phyloP scores from a whole-genome alignment of 768 basidiomycete species.

The Termitomyces sp. region DNA sequence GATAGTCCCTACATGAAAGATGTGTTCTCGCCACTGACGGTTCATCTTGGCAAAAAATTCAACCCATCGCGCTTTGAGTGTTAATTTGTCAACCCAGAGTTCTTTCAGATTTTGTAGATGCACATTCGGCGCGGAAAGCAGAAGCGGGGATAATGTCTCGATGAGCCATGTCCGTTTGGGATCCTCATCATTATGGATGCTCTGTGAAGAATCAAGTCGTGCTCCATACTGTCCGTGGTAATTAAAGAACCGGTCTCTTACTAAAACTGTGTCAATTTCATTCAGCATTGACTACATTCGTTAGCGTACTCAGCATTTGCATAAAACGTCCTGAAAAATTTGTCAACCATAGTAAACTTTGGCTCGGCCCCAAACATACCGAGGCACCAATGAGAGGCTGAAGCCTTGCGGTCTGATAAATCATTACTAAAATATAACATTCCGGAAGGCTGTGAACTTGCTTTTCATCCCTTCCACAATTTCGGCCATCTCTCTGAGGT shows the following conservation, averaged over 20 bases:
- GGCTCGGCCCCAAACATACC: background rate
- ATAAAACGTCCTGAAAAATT: constrained; percentile 2
- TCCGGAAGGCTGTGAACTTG: background rate
- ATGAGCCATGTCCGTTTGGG: constrained; percentile 36
- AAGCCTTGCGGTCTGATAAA: background rate
- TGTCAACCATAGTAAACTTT: background rate
- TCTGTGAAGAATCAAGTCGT: constrained; percentile 29
- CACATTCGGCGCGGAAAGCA: constrained; percentile 39
- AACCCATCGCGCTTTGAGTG: constrained; percentile 31
- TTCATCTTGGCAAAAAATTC: constrained; percentile 30
- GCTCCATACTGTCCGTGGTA: constrained; percentile 38
- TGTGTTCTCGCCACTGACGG: constrained; percentile 15
- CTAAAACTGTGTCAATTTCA: background rate
- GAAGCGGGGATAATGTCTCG: constrained; percentile 32
- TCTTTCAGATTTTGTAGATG: constrained; percentile 36
- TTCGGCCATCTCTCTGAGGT: constrained; percentile 9
- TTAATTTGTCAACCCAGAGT: constrained; percentile 44
- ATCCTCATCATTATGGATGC: constrained; percentile 3
- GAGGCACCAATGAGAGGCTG: constrained; percentile 8
- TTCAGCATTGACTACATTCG: too few species aligned
- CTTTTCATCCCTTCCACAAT: constrained; percentile 7
- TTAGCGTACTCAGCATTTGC: background rate
- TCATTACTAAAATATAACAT: background rate
- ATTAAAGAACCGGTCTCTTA: constrained; percentile 28
- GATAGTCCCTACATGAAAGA: constrained; percentile 18